Base-by-base conservation (phyloP, 78 protist species). In the Speleostelium caveatum region DNA sequence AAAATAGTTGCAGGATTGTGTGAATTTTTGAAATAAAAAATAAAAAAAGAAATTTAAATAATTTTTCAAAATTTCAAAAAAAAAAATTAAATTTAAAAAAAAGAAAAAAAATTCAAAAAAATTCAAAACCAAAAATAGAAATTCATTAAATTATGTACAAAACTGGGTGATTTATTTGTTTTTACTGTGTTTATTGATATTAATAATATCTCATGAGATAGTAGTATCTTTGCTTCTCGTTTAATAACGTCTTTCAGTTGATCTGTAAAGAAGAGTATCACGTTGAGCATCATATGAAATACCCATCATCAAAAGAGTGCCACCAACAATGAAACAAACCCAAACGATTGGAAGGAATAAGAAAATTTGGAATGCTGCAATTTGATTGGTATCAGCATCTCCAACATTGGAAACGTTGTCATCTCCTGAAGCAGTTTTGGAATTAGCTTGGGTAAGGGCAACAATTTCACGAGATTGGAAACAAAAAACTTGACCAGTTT, bases 311-410 rank as follows among this genome's bases (percentile, higher is more conserved):
- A 39, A 55, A 33, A 83, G 76, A 22, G 55, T 30, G 69, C 91
- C 91, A 69, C 62, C 74, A 36, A 61, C 53, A 19, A 83, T 26
- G 33, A 69, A 67, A 19, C 53, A 42, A 10, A 63, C 73, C 62
- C 33, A 60, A 39, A 83, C 73, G 79, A 83, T 83, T 67, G 91
- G 79, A 55, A 83, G 69, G 91, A 83, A 83, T 0, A 83, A 56
- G 72, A 83, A 83, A 59, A 83, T 69, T 69, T 83, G 91, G 91
- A 83, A 83, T 53, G 73, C 65, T 14, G 79, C 78, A 28, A 71
- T 59, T 62, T 62, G 30, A 19, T 60, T 59, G 85, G 17, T 26
- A 41, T 45, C 56, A 49, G 58, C 58, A 35, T 63, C 30, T 59
- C n/a, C 53, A 14, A 14, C 53, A 45, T 14, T 6, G 10, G 53